Evolutionary conservation across 768 basidiomycete species (phyloP), one percentile per base, ranked within the genome.

Genomic region (Calocera viscosa): DNA sequence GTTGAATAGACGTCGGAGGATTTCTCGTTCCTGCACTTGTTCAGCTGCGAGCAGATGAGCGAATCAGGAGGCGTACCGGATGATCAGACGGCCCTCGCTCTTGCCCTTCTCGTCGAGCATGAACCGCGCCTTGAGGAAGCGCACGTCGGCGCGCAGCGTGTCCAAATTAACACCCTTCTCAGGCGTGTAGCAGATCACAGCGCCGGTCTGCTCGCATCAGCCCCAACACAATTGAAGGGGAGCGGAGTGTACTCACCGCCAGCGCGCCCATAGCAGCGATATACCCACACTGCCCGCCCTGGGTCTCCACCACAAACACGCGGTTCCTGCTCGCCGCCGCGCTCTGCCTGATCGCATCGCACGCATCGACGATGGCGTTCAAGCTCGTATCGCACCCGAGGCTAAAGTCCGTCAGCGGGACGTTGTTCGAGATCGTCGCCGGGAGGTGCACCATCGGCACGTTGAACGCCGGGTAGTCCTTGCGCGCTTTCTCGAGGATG

Each of bases 301-400:
- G 96, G 0, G 94, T 97, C 78, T 99, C 95, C 19, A 99, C 92
- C 1, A 98, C 90, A 74, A 99, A 99, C 68, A 97, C 96, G 47
- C 96, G 81, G 76, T 98, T 94, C 69, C 96, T 77, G 73, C 93
- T 96, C 2, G 96, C 95, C 66, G 90, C 90, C 11, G 96, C 96
- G 73, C 92, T 94, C 81, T 99, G 96, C 79, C 94, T 96, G 78
- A 99, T 97, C 43, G 94, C 87, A 77, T 99, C 96, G 74, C 95
- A 98, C 5, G 96, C 96, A 68, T 94, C 91, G 65, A 98, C 94
- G 33, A 99, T 81, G 1, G 94, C 94, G 75, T 98, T 99, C 81
- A 99, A 80, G 75, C 90, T 91, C n/a, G 96, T 99, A 74, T 99
- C 96, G 71, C 87, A 89, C 53, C 96, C 96, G 68, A 99, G 78